Evolutionary conservation across 2,329 filamentous ascomycete genomes (phyloP).

Genomic region (Helotiales sp.): DNA sequence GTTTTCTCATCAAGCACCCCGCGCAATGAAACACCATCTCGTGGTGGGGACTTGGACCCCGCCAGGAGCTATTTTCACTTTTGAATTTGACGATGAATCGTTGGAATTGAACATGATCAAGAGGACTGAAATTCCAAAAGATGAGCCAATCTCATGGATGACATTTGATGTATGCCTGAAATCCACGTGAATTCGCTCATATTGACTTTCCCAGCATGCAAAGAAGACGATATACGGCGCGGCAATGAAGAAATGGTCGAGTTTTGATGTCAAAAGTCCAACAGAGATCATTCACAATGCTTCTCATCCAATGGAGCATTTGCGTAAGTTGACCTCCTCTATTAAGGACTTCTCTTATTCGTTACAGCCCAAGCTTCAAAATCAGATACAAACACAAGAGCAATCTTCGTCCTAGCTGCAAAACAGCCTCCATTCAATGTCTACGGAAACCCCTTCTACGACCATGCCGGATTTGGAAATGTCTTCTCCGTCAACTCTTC

Average conservation of each 20-base stretch:
- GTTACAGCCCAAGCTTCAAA: constrained; percentile 60
- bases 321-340: constrained; percentile 56
- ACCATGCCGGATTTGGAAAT: constrained; percentile 78
- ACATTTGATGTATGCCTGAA: constrained; percentile 70
- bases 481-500: constrained; percentile 63
- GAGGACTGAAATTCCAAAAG: constrained; percentile 75
- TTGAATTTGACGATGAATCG: constrained; percentile 82
- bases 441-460: constrained; percentile 90
- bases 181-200: neutral
- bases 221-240: constrained; percentile 86
- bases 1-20: neutral
- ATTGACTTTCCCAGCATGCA: constrained; percentile 56
- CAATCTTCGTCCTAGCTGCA: constrained; percentile 84
- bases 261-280: constrained; percentile 73
- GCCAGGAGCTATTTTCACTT: constrained; percentile 85
- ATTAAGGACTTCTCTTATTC: neutral
- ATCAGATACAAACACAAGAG: constrained; percentile 75
- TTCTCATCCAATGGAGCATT: constrained; percentile 73
- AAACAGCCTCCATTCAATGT: constrained; percentile 76
- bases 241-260: constrained; percentile 92
- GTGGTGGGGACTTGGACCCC: constrained; percentile 93
- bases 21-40: constrained; percentile 78
- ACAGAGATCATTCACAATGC: constrained; percentile 73
- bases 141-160: constrained; percentile 94
- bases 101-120: constrained; percentile 74